Conservation (phyloP, 2,329 filamentous ascomycete species). For the Microsporum canis region DNA sequence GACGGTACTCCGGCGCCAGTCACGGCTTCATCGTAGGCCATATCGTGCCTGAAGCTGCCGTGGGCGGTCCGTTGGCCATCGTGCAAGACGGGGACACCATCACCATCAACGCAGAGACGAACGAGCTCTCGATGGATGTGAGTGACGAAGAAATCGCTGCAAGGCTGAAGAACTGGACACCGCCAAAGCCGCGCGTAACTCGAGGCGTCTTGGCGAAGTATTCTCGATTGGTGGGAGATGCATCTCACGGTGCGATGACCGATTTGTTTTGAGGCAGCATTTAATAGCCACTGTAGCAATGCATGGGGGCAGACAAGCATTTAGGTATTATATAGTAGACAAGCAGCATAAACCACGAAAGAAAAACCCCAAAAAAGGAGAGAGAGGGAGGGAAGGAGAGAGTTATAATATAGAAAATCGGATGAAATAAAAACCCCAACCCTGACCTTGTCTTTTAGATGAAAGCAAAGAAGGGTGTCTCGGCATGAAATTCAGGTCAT, state of each 20-base stretch:
- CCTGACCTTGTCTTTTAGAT: not conserved
- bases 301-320: no score
- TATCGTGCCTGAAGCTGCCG: constrained; percentile 76
- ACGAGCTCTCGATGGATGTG: constrained; percentile 60
- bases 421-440: not conserved
- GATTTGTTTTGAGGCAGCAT: constrained; percentile 49
- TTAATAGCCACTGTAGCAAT: no score
- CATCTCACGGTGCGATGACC: constrained; percentile 81
- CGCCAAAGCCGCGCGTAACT: constrained; percentile 60
- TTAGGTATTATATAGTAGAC: no score
- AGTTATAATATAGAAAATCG: not conserved
- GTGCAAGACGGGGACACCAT: constrained; percentile 72
- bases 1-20: constrained; percentile 55
- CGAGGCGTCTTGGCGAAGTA: constrained; percentile 86
- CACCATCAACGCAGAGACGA: constrained; percentile 70
- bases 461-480: not conserved
- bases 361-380: not conserved
- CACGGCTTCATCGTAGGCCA: constrained; percentile 94
- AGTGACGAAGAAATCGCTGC: constrained; percentile 57
- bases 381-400: not conserved
- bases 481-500: not conserved
- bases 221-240: constrained; percentile 74
- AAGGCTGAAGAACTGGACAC: constrained; percentile 56
- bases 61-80: constrained; percentile 72
- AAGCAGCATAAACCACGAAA: no score